Conservation (phyloP, 768 basidiomycete genomes). For the Lentinula guzmanii region DNA sequence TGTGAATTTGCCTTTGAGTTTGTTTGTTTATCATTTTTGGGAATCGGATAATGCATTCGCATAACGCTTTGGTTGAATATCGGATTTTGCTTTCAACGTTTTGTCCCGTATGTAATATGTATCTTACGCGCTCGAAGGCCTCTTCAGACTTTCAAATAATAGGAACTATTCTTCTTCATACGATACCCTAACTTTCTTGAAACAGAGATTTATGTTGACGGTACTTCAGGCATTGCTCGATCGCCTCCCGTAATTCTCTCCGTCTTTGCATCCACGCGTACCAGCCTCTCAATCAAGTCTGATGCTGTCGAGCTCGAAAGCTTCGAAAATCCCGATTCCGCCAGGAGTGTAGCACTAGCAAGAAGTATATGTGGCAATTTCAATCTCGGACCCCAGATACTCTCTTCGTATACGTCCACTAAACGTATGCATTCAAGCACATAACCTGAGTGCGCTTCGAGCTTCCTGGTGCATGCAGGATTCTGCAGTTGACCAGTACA, state of each 20-base stretch:
- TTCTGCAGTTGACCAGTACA: background rate
- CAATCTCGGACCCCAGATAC: conserved; percentile 36
- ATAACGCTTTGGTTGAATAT: background rate
- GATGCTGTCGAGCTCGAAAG: background rate
- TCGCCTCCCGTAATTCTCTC: conserved; percentile 9
- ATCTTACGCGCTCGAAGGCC: background rate
- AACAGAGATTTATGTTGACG: background rate
- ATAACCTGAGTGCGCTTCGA: background rate
- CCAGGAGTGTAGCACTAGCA: background rate
- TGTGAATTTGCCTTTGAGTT: conserved; percentile 16
- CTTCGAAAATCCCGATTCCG: background rate
- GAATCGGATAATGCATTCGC: background rate
- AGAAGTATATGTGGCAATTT: conserved; percentile 4
- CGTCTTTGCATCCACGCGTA: conserved; percentile 2
- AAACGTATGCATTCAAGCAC: conserved; percentile 12
- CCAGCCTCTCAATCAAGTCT: conserved; percentile 3
- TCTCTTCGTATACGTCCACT: conserved; percentile 39
- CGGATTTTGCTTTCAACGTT: background rate
- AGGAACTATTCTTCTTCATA: background rate
- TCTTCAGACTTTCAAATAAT: background rate
- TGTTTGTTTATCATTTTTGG: background rate
- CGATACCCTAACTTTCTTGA: background rate
- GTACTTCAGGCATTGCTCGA: background rate
- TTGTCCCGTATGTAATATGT: background rate
- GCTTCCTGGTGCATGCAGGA: background rate